A percentile compares a stretch with the other conserved stretches of the same genome.
These are phyloP conservation scores for Hansenula lynferdii DNA, from an alignment of 1,139 yeast species.

Conservation along the genomic window DNA sequence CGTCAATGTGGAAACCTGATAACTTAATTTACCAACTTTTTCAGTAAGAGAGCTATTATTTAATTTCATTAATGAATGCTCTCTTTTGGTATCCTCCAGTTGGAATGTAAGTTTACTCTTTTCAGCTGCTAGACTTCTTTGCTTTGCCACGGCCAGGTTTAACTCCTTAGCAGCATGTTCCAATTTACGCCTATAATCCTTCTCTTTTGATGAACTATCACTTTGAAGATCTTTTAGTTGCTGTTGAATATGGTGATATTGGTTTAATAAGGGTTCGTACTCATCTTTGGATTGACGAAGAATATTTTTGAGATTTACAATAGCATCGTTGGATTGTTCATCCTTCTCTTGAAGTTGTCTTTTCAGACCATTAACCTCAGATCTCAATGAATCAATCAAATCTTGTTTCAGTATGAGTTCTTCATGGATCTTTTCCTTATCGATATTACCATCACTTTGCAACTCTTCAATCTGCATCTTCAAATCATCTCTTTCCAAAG, in stretches of 20 bases:
- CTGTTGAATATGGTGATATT: slow-evolving; percentile 28
- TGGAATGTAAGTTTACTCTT: slow-evolving; percentile 40
- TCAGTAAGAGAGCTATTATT: slow-evolving; percentile 32
- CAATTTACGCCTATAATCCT: slow-evolving; percentile 22
- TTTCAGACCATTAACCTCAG: slow-evolving; percentile 12
- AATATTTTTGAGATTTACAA: slow-evolving; percentile 32
- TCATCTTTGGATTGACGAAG: slow-evolving; percentile 23
- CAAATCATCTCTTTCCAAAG: slow-evolving; percentile 15
- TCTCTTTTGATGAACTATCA: slow-evolving; percentile 17
- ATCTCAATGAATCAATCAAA: slow-evolving; percentile 19
- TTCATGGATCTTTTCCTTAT: slow-evolving; percentile 4
- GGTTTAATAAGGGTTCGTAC: slow-evolving; percentile 29
- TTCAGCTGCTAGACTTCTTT: slow-evolving; percentile 44
- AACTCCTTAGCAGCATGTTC: slow-evolving; percentile 36
- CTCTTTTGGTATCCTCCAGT: slow-evolving; percentile 35
- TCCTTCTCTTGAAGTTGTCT: slow-evolving; percentile 12
- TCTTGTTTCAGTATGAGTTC: slow-evolving; percentile 13
- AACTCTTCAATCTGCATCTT: slow-evolving; percentile 6
- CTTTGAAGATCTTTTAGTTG: slow-evolving; percentile 22
- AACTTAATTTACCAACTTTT: slow-evolving; percentile 25
- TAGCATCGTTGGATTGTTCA: slow-evolving; percentile 21
- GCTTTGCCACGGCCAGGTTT: slow-evolving; percentile 42
- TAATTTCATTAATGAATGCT: slow-evolving; percentile 32
- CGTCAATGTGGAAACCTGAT: slow-evolving; percentile 19
- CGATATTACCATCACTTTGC: neutral